phyloP scores from a whole-genome alignment of 352 stramenopile species.

The Pythium apleroticum region DNA sequence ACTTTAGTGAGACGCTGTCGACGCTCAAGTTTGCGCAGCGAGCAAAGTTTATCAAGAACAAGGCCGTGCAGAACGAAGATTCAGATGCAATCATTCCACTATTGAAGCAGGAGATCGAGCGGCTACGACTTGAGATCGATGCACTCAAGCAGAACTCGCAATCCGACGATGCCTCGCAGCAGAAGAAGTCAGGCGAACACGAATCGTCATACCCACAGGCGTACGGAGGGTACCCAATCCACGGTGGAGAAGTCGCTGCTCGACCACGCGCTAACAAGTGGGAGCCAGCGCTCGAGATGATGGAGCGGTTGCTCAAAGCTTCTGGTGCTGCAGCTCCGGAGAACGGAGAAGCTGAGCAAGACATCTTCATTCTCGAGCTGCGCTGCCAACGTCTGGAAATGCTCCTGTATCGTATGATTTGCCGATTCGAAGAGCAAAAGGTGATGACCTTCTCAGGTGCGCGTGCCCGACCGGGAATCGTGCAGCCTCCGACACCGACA shows the following conservation, averaged over 20 bases:
- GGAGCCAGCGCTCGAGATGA: conserved; percentile 79
- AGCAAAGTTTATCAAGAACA: conserved; percentile 90
- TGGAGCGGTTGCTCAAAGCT: conserved; percentile 67
- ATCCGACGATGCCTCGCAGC: background rate
- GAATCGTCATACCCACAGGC: conserved; percentile 20
- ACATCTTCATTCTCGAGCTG: conserved; percentile 43
- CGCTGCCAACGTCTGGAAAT: conserved; percentile 78
- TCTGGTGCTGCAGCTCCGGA: conserved; percentile 48
- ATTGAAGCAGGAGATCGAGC: conserved; percentile 75
- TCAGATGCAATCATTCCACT: conserved; percentile 70
- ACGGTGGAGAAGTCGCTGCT: conserved; percentile 27
- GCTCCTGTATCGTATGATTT: conserved; percentile 86
- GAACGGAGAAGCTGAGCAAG: conserved; percentile 39
- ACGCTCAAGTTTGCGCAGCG: conserved; percentile 88
- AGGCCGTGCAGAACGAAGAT: conserved; percentile 85
- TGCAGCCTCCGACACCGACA: conserved; percentile 11
- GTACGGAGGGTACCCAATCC: conserved; percentile 19
- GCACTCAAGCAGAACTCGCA: conserved; percentile 28
- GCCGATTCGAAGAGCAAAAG: conserved; percentile 82
- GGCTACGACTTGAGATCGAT: conserved; percentile 61
- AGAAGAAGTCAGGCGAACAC: conserved; percentile 2
- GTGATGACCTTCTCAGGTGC: conserved; percentile 56
- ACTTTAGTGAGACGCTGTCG: conserved; percentile 83
- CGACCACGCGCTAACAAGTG: conserved; percentile 57
- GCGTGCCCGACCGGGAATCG: conserved; percentile 25